Percentiles rank a stretch among this genome's conserved stretches.
Conservation (phyloP, 2,329 filamentous ascomycete genomes). For the Seiridium cupressi region DNA sequence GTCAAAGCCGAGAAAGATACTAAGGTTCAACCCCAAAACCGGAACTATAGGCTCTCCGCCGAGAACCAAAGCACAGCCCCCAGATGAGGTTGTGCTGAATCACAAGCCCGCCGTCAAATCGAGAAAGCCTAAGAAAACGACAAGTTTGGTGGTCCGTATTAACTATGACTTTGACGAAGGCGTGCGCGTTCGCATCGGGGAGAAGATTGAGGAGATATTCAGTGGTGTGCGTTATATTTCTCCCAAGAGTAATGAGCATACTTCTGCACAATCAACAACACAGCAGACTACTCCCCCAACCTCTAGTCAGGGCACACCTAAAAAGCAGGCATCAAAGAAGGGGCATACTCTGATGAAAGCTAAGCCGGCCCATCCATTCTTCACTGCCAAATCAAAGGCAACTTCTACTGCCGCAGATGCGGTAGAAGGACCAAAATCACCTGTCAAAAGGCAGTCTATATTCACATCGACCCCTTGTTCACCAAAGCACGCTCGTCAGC, state of each 20-base stretch:
- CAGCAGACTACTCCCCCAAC: not conserved
- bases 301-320: not conserved
- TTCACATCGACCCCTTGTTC: conserved; percentile 56
- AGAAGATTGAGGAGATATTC: conserved; percentile 64
- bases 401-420: conserved; percentile 15
- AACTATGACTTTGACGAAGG: conserved; percentile 54
- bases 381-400: conserved; percentile 52
- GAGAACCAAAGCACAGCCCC: conserved; percentile 41
- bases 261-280: not conserved
- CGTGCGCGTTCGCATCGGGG: conserved; percentile 48
- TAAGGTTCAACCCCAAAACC: conserved; percentile 58
- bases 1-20: conserved; percentile 44
- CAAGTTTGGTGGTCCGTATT: conserved; percentile 49
- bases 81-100: conserved; percentile 7
- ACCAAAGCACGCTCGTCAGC: conserved; percentile 38
- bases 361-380: conserved; percentile 60
- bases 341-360: conserved; percentile 12
- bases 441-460: conserved; percentile 34
- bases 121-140: conserved; percentile 31
- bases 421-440: conserved; percentile 22
- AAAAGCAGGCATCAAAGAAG: not conserved
- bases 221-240: conserved; percentile 21
- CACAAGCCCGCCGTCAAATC: conserved; percentile 19
- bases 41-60: conserved; percentile 63
- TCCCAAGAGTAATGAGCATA: conserved; percentile 8